Evolutionary conservation across 1,139 yeast species (phyloP).

Genomic region (Blastobotrys ciferrii): DNA sequence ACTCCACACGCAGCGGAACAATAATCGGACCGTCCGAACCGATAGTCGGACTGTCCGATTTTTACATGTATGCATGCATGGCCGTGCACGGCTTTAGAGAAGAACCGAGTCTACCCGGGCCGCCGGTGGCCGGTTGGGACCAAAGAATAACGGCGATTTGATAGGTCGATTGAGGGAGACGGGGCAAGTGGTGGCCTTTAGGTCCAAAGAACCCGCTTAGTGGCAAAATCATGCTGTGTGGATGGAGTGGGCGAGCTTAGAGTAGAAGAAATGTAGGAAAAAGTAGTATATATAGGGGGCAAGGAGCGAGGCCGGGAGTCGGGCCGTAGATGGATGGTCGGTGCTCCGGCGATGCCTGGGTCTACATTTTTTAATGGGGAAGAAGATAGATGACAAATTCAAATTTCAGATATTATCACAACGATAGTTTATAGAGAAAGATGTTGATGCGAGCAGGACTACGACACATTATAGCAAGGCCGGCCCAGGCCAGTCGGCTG

Average conservation of each 20-base stretch:
- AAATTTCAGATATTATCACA: neutral
- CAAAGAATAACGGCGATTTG: too few relatives aligned
- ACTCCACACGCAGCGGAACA: too few relatives aligned
- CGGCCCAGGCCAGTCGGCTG: neutral
- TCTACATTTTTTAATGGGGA: neutral
- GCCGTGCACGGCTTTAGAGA: neutral
- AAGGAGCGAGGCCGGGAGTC: too few relatives aligned
- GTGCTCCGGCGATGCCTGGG: neutral
- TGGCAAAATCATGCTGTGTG: too few relatives aligned
- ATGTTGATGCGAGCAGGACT: constrained; percentile 1
- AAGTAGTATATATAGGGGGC: too few relatives aligned
- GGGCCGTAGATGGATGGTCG: neutral
- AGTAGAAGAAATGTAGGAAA: too few relatives aligned
- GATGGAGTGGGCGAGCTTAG: neutral
- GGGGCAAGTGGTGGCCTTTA: neutral
- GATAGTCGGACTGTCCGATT: too few relatives aligned
- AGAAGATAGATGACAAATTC: neutral
- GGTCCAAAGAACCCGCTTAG: neutral
- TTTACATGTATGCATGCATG: too few relatives aligned
- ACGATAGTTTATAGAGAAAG: neutral
- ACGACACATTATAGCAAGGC: neutral
- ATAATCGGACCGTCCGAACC: too few relatives aligned
- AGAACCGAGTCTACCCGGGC: neutral
- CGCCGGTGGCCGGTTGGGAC: too few relatives aligned
- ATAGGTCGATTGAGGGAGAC: neutral